phyloP scores from a whole-genome alignment of 345 rosid genomes.

The Trapa incisa region DNA sequence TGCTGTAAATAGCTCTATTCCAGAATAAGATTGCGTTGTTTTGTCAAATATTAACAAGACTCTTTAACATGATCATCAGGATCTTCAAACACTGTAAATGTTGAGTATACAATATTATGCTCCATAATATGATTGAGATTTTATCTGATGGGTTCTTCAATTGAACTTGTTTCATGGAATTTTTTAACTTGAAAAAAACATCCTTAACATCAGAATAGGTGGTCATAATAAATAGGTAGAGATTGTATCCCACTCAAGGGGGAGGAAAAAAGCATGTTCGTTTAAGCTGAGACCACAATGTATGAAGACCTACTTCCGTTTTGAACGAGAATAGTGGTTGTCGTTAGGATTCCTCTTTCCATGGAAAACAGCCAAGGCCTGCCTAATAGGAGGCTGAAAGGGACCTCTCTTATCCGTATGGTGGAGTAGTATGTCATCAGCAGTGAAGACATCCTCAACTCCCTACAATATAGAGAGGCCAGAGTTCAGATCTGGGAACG shows the following conservation, averaged over 20 bases:
- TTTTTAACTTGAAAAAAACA: not conserved
- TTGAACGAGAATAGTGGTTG: conserved; percentile 74
- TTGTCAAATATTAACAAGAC: not conserved
- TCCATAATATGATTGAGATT: not conserved
- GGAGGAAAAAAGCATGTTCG: not conserved
- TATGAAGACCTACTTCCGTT: conserved; percentile 15
- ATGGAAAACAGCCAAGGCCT: conserved; percentile 71
- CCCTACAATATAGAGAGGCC: conserved; percentile 26
- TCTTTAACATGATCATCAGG: not conserved
- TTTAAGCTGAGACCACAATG: not conserved
- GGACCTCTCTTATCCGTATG: conserved; percentile 50
- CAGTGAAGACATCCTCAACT: conserved; percentile 32
- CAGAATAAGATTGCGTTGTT: not conserved
- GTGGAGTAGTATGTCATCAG: conserved; percentile 48
- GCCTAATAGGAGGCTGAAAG: conserved; percentile 69
- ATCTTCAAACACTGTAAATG: not conserved
- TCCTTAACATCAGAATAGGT: too few relatives aligned
- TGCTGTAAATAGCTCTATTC: not conserved
- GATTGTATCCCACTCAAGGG: not conserved
- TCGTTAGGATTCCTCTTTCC: conserved; percentile 94
- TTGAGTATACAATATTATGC: not conserved
- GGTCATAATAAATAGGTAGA: not conserved
- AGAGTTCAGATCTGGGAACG: not conserved
- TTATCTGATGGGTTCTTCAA: not conserved
- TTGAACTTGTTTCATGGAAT: not conserved